Base-by-base conservation (phyloP, 129 eudicot species). In the Artemisia tridentata region DNA sequence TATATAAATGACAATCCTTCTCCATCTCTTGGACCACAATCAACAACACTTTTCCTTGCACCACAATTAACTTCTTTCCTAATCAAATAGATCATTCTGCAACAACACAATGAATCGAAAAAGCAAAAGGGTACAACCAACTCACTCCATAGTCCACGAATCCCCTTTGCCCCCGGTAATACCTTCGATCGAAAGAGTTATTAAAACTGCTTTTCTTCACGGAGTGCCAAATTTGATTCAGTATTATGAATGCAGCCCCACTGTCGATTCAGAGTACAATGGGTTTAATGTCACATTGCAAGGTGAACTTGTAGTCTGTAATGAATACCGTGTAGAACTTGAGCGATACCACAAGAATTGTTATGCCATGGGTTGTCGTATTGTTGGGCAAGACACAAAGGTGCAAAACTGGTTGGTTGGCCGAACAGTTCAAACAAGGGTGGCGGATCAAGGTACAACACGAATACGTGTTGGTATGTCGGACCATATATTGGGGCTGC, bases 381-480 rank as follows among this genome's bases (percentile, higher is more conserved):
- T 52, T 4, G 19, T 52, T 52, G 57, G 57, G 11, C 57, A 52
- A n/a, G 9, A 52, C n/a, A 52, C 57, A 4, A 52, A 52, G 20
- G 57, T 52, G 57, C 3, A 52, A n/a, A 14, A 6, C 57, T 52
- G 57, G 20, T n/a, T 52, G 11, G 57, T 0, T 6, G 57, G 57
- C 18, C n/a, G 57, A 52, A 2, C 57, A 14, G 57, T 52, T 52
- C 57, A 52, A 6, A 52, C 57, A n/a, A 52, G 10, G 20, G 57
- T 52, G 9, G 57, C 57, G n/a, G 20, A 52, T 52, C 57, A 52
- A 52, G 57, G 57, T 52, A 52, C 57, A 52, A 52, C 16, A 52
- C 57, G 19, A 14, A 52, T 14, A 6, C 21, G 9, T 5, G 16
- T 52, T n/a, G 45, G 1, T 38, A 38, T 0, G 45, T 52, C 57